Evolutionary conservation across 2,329 filamentous ascomycete genomes (phyloP), one percentile per base, ranked within the genome.

Genomic region (Scleromitrula shiraiana): DNA sequence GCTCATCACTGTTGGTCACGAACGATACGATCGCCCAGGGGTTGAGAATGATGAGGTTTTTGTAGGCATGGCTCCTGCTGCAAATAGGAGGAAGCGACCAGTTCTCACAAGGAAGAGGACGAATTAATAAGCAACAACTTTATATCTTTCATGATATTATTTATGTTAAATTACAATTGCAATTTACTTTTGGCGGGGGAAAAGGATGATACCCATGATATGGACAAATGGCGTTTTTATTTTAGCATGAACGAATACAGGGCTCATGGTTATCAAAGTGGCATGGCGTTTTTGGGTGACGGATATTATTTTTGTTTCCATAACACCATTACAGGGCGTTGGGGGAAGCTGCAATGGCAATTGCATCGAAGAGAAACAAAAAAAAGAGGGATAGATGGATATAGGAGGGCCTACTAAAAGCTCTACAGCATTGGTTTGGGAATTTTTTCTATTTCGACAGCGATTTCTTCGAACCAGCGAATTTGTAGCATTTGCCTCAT

Each of bases 1-100:
- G 65, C 68, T 89, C 42, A 74, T 89, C 48, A 78, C 77, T 2
- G 69, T 83, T 5, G 83, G 82, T 5, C 74, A 78, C 53, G 82
- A 85, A 59, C 70, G 76, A 26, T 85, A 83, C 56, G 78, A 82
- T 43, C 53, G 49, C 9, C 32, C 36, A 7, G 17, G 15, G 15
- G 52, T 53, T 27, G 54, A 57, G 12, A 49, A 41, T 24, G 56
- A 61, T 41, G 54, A 62, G 49, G 44, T 41, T 5, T 61, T 59
- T 27, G 54, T 58, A 0, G 58, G 59, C n/a, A 59, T 59, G 56
- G 50, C 38, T 20, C 45, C 45, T 17, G 45, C 23, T 23, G 22
- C 45, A 14, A 47, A 22, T 36, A 35, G 45, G 29, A 47, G 45
- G 29, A 47, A 42, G 17, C 35, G 38, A 29, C 38, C 45, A 15